Evolutionary conservation across 192 early-diverging fungal genomes (phyloP).

Genomic region (Coemansia sp.): DNA sequence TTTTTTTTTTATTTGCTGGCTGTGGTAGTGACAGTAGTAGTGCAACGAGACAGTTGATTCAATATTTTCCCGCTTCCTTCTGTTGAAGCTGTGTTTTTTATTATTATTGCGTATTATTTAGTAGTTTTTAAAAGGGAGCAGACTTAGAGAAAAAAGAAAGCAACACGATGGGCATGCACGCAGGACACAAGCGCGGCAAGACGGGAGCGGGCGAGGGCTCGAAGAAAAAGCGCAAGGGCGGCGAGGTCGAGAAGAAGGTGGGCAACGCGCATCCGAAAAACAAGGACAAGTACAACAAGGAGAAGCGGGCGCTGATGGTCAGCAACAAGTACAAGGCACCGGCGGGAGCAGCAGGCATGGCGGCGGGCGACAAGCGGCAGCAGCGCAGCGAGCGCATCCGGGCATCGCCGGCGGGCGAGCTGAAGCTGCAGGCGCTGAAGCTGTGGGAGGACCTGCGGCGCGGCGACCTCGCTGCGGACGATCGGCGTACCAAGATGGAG

Average conservation of each 20-base stretch:
- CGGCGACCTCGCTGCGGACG: conserved; percentile 62
- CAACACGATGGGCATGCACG: not conserved
- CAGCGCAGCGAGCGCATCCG: conserved; percentile 57
- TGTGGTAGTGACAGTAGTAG: not conserved
- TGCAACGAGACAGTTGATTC: too few species aligned
- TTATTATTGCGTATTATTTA: too few species aligned
- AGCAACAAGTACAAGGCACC: not conserved
- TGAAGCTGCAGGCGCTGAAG: conserved; percentile 71
- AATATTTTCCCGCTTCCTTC: not conserved
- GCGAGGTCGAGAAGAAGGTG: not conserved
- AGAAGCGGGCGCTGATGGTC: not conserved
- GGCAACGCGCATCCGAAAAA: not conserved
- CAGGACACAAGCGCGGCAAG: not conserved
- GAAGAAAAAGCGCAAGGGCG: not conserved
- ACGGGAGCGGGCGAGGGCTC: not conserved
- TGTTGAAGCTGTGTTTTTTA: not conserved
- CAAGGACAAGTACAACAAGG: conserved; percentile 8
- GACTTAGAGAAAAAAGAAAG: too few species aligned
- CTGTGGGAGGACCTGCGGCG: conserved; percentile 85
- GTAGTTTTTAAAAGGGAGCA: too few species aligned
- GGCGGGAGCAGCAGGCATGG: conserved; percentile 50
- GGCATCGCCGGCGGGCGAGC: conserved; percentile 63
- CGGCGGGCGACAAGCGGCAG: conserved; percentile 56
- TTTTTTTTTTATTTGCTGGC: not conserved
- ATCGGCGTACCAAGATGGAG: conserved; percentile 65